These are phyloP conservation scores for Castanea mollissima DNA, from an alignment of 306 rosid species.

Conservation along the genomic window DNA sequence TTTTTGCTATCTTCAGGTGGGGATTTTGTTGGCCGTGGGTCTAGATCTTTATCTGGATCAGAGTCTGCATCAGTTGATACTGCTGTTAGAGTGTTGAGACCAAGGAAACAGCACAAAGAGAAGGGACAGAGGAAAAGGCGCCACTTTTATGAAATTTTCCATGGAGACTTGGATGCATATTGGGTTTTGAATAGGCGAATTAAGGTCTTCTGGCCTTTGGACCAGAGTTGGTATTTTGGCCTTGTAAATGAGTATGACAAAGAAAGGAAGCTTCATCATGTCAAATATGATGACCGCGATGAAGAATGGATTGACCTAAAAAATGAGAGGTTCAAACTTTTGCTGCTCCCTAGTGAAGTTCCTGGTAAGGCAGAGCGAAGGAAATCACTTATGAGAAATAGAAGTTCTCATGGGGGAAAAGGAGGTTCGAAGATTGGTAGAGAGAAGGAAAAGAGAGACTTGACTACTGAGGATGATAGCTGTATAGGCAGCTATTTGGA, in stretches of 20 bases:
- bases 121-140: conserved; percentile 77
- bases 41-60: conserved; percentile 53
- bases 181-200: conserved; percentile 77
- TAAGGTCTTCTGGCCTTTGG: conserved; percentile 96
- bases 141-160: conserved; percentile 80
- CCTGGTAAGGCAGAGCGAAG: conserved; percentile 52
- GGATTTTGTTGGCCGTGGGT: conserved; percentile 44
- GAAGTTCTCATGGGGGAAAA: conserved; percentile 41
- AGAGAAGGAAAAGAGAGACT: conserved; percentile 43
- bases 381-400: conserved; percentile 31
- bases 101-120: conserved; percentile 63
- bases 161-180: conserved; percentile 57
- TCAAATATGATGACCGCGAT: conserved; percentile 92
- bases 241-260: conserved; percentile 65
- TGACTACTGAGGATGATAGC: conserved; percentile 45
- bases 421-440: conserved; percentile 43
- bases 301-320: conserved; percentile 93
- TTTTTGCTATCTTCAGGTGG: conserved; percentile 46
- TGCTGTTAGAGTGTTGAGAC: conserved; percentile 73
- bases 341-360: conserved; percentile 85
- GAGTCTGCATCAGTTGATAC: conserved; percentile 72
- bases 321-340: conserved; percentile 87
- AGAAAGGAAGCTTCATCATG: conserved; percentile 66
- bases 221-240: conserved; percentile 93
- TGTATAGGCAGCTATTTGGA: conserved; percentile 62